Conservation (phyloP, 176 grass and related monocot species). For the Oryza meridionalis region DNA sequence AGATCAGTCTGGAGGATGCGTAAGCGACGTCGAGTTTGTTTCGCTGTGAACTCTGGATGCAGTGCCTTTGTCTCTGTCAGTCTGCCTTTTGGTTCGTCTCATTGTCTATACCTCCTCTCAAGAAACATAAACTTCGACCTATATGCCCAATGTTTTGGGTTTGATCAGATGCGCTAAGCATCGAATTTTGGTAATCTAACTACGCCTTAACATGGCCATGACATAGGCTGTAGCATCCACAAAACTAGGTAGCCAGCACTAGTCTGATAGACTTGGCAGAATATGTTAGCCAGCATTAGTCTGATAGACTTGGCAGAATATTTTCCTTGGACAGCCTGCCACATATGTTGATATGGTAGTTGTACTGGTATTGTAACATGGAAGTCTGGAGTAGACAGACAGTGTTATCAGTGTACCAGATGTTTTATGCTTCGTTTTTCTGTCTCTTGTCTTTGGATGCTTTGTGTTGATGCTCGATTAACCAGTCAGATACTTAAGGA, state of each 20-base stretch:
- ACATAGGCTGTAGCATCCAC: neutral
- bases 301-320: neutral
- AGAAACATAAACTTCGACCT: neutral
- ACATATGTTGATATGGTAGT: neutral
- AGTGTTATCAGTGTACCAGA: no score
- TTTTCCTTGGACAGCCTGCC: neutral
- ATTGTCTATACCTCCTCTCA: neutral
- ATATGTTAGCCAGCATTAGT: no score
- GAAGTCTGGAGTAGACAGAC: no score
- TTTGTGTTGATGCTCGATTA: no score
- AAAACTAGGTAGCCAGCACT: neutral
- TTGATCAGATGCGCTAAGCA: slow-evolving; percentile 18
- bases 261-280: neutral
- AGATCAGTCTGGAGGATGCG: neutral
- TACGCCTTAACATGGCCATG: neutral
- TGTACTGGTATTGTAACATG: neutral
- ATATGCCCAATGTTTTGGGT: neutral
- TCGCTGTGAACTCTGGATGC: neutral
- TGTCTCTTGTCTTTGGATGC: no score
- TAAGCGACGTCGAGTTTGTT: slow-evolving; percentile 1
- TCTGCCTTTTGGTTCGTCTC: neutral
- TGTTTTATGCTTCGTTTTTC: no score
- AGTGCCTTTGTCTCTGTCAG: neutral
- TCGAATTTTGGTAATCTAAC: slow-evolving; percentile 36
- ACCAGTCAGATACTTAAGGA: no score